Evolutionary conservation across 2,329 filamentous ascomycete genomes (phyloP).

Genomic region (Trichophyton verrucosum): DNA sequence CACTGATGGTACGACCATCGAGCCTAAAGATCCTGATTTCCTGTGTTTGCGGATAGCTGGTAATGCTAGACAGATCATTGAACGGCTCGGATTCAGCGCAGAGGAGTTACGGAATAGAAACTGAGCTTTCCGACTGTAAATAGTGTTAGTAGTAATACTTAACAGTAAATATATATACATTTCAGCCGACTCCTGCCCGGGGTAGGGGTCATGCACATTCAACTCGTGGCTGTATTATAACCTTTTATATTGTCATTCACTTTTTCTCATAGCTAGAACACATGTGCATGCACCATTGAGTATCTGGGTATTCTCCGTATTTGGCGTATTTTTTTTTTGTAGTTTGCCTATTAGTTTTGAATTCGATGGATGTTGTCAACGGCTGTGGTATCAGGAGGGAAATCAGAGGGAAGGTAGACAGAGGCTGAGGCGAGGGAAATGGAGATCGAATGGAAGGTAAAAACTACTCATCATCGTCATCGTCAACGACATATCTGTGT

Average conservation of each 20-base stretch:
- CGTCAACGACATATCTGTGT: conserved; percentile 37
- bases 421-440: not conserved
- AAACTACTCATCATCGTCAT: conserved; percentile 34
- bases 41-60: conserved; percentile 19
- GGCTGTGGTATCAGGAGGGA: not conserved
- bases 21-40: conserved; percentile 12
- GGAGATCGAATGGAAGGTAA: no score
- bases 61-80: conserved; percentile 16
- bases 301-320: not conserved
- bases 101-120: not conserved
- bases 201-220: no score
- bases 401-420: not conserved
- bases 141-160: no score
- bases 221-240: no score
- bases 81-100: conserved; percentile 13
- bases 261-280: not conserved
- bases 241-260: not conserved
- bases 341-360: not conserved
- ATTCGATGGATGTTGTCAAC: not conserved
- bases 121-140: not conserved
- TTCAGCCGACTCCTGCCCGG: no score
- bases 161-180: no score
- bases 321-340: not conserved
- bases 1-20: not conserved
- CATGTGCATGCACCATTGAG: not conserved